Evolutionary conservation across 495 filamentous ascomycete genomes (phyloP), one percentile per base, ranked within the genome.

Genomic region (Sphaerosporella brunnea): DNA sequence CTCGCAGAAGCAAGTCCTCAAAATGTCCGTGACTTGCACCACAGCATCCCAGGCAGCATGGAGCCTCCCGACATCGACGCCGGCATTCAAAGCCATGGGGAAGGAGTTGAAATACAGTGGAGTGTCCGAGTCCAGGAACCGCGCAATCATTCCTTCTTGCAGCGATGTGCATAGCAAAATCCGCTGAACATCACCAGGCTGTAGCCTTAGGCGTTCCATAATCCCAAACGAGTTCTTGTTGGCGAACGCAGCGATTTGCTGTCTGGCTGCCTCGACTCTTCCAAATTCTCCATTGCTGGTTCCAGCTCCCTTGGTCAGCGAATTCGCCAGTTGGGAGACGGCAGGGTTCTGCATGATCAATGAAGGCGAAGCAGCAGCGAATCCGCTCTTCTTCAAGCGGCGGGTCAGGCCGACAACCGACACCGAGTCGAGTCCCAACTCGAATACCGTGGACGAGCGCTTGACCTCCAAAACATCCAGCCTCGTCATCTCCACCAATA

Each of bases 351-450:
- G 74, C 67, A 88, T 73, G 19, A 90, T 68, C 2, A 74, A 46
- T 0, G 80, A 75, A 13, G 78, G 69, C 19, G 69, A 71, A 1
- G 75, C 79, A 18, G 68, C 65, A 2, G 52, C 21, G 48, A 84
- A 62, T n/a, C 59, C 68, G 45, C 48, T 54, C 15, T 58, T 55
- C 49, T 62, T 68, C 46, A 71, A 50, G 9, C 55, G 50, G 30
- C 54, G 54, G 10, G 73, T 62, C 44, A 92, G 67, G 19, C 73
- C 70, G 19, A 86, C 74, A 2, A 79, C 78, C 0, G 80, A 82
- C 11, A 93, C 82, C 0, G 83, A 88, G 58, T 90, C 85, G 4
- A 88, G 66, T 0, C 84, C 84, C 1, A 92, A 64, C 43, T 90
- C 82, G 53, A 84, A 92, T 24, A 92, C 73, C 23, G 71, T 88